Percentiles rank a stretch among this genome's conserved stretches.
Evolutionary conservation across 345 rosid genomes (phyloP).

Genomic region (Sonneratia alba): DNA sequence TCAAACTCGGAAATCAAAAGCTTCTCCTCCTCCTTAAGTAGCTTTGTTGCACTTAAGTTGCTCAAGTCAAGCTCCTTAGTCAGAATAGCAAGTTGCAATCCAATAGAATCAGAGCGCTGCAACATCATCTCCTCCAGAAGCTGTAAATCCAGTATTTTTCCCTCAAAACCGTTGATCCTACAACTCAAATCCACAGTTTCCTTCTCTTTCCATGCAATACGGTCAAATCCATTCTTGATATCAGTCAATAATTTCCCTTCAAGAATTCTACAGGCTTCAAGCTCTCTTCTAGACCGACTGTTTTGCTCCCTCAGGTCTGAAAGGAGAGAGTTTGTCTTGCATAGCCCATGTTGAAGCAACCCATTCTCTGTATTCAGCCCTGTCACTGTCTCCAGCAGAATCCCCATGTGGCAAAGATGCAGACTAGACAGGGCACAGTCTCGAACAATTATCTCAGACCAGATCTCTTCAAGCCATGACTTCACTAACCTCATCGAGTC

Average conservation of each 20-base stretch:
- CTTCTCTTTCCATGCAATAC: slow-evolving; percentile 69
- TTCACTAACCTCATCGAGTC: slow-evolving; percentile 45
- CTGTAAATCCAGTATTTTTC: slow-evolving; percentile 54
- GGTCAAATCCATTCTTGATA: slow-evolving; percentile 69
- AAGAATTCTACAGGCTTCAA: slow-evolving; percentile 57
- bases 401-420: slow-evolving; percentile 86
- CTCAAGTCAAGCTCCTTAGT: slow-evolving; percentile 66
- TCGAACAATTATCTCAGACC: slow-evolving; percentile 83
- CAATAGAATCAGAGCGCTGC: slow-evolving; percentile 70
- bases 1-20: slow-evolving; percentile 47
- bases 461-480: slow-evolving; percentile 76
- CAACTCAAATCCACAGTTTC: slow-evolving; percentile 49
- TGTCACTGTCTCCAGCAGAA: slow-evolving; percentile 70
- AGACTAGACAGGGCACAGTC: slow-evolving; percentile 86
- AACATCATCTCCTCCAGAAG: slow-evolving; percentile 84
- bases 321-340: slow-evolving; percentile 56
- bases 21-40: slow-evolving; percentile 49
- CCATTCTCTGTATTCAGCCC: slow-evolving; percentile 80
- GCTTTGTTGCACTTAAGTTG: slow-evolving; percentile 33
- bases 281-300: slow-evolving; percentile 61
- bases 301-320: slow-evolving; percentile 69
- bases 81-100: slow-evolving; percentile 66
- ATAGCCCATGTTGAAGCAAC: slow-evolving; percentile 71
- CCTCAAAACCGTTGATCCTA: slow-evolving; percentile 60
- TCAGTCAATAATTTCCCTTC: slow-evolving; percentile 78